phyloP scores from a whole-genome alignment of 1,284 basidiomycete genomes.

The Leccinum subrobustum region DNA sequence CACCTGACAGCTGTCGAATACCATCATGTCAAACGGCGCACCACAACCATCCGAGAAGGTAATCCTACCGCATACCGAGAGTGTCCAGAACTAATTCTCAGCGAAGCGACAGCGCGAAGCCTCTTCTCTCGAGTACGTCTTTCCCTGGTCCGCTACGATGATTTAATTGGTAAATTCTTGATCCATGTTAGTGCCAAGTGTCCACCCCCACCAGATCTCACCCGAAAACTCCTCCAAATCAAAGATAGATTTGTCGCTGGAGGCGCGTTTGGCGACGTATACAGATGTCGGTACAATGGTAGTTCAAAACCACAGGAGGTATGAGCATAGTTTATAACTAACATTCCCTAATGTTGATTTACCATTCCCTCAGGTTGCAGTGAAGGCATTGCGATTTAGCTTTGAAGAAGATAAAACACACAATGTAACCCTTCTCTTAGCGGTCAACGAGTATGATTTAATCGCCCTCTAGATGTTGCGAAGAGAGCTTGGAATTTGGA shows the following conservation, averaged over 20 bases:
- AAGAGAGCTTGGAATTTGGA: slow-evolving; percentile 13
- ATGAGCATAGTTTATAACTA: background rate
- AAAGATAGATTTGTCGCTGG: background rate
- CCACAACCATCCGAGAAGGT: background rate
- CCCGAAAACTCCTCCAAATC: background rate
- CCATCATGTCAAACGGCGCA: background rate
- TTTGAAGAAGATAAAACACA: background rate
- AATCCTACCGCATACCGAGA: background rate
- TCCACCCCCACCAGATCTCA: background rate
- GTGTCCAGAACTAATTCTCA: background rate
- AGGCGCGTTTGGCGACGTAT: slow-evolving; percentile 5
- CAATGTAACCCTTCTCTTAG: background rate
- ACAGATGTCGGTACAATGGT: slow-evolving; percentile 1
- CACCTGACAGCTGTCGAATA: background rate
- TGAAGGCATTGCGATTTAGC: slow-evolving; percentile 13
- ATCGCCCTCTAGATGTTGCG: slow-evolving; percentile 1
- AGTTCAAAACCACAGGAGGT: slow-evolving; percentile 1
- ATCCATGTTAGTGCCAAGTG: background rate
- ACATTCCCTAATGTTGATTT: background rate
- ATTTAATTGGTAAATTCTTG: background rate
- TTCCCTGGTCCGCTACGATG: too few relatives aligned
- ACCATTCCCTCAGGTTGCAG: slow-evolving; percentile 11
- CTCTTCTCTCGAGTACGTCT: background rate
- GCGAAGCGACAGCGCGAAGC: background rate
- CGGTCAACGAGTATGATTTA: background rate